Percentiles rank a stretch among this genome's conserved stretches.
Evolutionary conservation across 768 basidiomycete species (phyloP).

Genomic region (Lactifluus hygrophoroides): DNA sequence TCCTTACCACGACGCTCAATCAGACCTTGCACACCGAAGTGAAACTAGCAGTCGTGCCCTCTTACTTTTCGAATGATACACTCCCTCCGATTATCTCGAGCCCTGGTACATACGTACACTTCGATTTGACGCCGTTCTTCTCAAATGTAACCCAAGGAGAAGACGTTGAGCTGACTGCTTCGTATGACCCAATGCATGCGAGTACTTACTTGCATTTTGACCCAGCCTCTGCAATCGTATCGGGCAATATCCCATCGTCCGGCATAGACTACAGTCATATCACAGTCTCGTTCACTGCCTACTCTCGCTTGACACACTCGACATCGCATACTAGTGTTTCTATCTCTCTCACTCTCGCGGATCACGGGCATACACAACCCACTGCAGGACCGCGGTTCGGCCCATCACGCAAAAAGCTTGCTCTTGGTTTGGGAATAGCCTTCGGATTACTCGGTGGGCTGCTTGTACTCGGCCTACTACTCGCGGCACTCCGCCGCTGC

Average conservation of each 20-base stretch:
- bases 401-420: constrained; percentile 39
- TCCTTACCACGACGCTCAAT: constrained; percentile 54
- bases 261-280: constrained; percentile 30
- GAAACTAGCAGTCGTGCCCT: constrained; percentile 56
- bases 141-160: constrained; percentile 38
- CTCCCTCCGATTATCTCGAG: constrained; percentile 50
- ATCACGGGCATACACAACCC: constrained; percentile 32
- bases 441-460: constrained; percentile 58
- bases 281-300: constrained; percentile 56
- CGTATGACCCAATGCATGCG: constrained; percentile 44
- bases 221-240: constrained; percentile 34
- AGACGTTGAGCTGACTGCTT: constrained; percentile 46
- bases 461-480: constrained; percentile 41
- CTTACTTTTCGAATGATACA: constrained; percentile 55
- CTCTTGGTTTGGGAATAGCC: constrained; percentile 51
- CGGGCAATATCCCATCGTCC: constrained; percentile 41
- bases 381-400: constrained; percentile 31
- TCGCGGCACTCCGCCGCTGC: constrained; percentile 49
- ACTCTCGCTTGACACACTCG: constrained; percentile 55
- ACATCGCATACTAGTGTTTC: constrained; percentile 57
- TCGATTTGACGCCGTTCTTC: constrained; percentile 48
- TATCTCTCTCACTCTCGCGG: constrained; percentile 37
- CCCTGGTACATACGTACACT: constrained; percentile 42
- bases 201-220: constrained; percentile 49
- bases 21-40: constrained; percentile 59